Evolutionary conservation across 2,329 filamentous ascomycete genomes (phyloP).

Genomic region (Sphaerulina populicola): DNA sequence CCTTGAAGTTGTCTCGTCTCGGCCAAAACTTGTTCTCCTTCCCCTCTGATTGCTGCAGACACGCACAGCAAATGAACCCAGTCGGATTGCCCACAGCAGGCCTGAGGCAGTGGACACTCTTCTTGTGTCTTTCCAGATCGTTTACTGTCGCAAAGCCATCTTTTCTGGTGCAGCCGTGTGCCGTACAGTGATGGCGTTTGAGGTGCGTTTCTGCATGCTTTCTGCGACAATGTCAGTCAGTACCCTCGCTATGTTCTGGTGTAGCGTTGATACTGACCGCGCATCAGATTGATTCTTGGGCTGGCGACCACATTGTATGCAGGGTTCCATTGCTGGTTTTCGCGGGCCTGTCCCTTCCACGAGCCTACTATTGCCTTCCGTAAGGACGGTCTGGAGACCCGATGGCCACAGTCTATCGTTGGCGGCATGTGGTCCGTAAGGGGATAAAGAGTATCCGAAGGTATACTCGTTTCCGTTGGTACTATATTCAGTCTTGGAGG

Average conservation of each 20-base stretch:
- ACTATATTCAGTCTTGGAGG: neutral
- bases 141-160: constrained; percentile 70
- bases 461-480: neutral
- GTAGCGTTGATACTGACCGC: constrained; percentile 13
- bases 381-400: constrained; percentile 7
- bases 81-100: constrained; percentile 38
- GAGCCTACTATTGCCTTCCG: neutral
- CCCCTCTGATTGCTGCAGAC: constrained; percentile 42
- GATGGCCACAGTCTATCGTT: neutral
- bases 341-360: constrained; percentile 2
- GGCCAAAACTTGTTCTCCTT: constrained; percentile 63
- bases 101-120: constrained; percentile 54
- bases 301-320: constrained; percentile 8
- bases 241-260: neutral
- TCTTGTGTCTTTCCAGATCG: constrained; percentile 71
- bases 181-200: constrained; percentile 57
- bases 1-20: constrained; percentile 76
- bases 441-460: neutral
- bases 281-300: constrained; percentile 21
- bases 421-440: neutral
- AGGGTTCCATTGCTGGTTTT: constrained; percentile 1
- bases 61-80: constrained; percentile 49
- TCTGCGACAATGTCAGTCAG: constrained; percentile 38
- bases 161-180: constrained; percentile 47
- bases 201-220: constrained; percentile 66